phyloP scores from a whole-genome alignment of 2,329 filamentous ascomycete genomes.

The Ophiostoma novo-ulmi region DNA sequence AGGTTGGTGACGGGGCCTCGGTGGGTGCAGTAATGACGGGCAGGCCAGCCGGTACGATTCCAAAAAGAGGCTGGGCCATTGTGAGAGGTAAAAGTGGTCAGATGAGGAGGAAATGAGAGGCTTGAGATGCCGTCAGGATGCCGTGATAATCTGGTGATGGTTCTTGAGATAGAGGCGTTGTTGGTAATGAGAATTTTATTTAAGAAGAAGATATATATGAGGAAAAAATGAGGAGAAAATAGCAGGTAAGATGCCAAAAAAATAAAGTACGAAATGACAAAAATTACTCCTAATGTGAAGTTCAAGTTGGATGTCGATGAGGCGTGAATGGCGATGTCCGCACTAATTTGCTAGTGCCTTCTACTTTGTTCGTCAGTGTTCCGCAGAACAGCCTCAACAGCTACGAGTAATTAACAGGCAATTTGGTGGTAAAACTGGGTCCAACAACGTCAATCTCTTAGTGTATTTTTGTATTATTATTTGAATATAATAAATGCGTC shows the following conservation, averaged over 20 bases:
- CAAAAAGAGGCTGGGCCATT: conserved; percentile 50
- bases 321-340: conserved; percentile 14
- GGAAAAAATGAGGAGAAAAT: neutral
- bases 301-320: neutral
- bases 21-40: conserved; percentile 52
- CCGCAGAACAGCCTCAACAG: neutral
- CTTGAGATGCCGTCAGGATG: neutral
- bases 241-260: neutral
- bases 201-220: neutral
- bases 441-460: neutral
- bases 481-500: neutral
- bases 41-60: conserved; percentile 56
- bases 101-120: neutral
- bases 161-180: neutral
- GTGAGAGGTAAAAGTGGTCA: neutral
- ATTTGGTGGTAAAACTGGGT: neutral
- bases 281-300: neutral
- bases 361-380: conserved; percentile 21
- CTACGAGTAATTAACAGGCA: neutral
- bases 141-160: neutral
- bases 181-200: neutral
- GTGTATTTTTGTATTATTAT: neutral
- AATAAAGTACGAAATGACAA: neutral
- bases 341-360: conserved; percentile 21
- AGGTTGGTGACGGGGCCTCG: conserved; percentile 48